Conservation (phyloP, 2,329 filamentous ascomycete genomes). For the Arthroderma sp. region DNA sequence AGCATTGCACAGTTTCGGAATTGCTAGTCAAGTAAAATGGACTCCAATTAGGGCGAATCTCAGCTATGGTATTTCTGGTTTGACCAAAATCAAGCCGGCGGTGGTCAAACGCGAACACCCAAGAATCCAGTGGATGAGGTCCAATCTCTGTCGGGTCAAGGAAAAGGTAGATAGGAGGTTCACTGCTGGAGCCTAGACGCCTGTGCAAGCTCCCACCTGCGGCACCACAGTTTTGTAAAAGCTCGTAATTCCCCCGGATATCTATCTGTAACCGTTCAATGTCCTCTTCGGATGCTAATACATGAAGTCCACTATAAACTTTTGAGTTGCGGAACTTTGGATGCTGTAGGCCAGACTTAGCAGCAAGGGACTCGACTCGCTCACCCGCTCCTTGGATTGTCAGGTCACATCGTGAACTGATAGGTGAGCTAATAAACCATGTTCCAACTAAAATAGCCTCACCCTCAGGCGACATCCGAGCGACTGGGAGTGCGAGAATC, state of each 20-base stretch:
- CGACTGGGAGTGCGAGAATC: conserved; percentile 34
- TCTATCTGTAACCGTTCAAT: conserved; percentile 21
- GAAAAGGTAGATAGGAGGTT: conserved; percentile 40
- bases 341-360: conserved; percentile 27
- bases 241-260: conserved; percentile 39
- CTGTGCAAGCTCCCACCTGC: conserved; percentile 43
- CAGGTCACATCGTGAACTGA: conserved; percentile 23
- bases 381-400: conserved; percentile 23
- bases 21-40: conserved; percentile 18
- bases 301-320: conserved; percentile 31
- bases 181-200: conserved; percentile 14
- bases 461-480: conserved; percentile 29
- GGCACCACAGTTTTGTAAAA: conserved; percentile 45
- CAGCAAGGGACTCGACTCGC: conserved; percentile 26
- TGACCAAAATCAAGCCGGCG: conserved; percentile 35
- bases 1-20: conserved; percentile 16
- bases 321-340: conserved; percentile 27
- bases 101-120: conserved; percentile 44
- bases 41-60: conserved; percentile 34
- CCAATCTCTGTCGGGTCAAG: conserved; percentile 42
- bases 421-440: conserved; percentile 35
- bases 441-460: conserved; percentile 22
- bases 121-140: conserved; percentile 35
- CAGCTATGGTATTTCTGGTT: conserved; percentile 33
- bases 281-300: conserved; percentile 23